Percentiles rank a stretch among this genome's conserved stretches.
Evolutionary conservation across 1,284 basidiomycete species (phyloP).

Genomic region (Moesziomyces sp.): DNA sequence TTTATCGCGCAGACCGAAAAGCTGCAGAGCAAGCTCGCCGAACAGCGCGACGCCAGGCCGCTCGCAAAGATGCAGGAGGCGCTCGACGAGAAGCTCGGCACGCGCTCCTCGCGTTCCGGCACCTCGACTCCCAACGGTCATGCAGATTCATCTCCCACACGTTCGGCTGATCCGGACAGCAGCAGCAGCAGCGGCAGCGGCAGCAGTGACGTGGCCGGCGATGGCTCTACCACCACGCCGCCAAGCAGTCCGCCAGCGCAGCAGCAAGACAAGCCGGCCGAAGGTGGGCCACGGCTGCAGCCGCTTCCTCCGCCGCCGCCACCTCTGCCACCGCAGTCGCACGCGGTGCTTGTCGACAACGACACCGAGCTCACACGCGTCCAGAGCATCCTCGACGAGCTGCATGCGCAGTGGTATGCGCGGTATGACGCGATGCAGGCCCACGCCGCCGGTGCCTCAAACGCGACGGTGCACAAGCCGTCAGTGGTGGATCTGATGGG

Average conservation of each 20-base stretch:
- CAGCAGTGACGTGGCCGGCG: constrained; percentile 39
- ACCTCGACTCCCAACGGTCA: constrained; percentile 25
- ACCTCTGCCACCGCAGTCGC: constrained; percentile 64
- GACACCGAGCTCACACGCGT: constrained; percentile 86
- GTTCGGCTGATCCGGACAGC: not conserved
- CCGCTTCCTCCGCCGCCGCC: constrained; percentile 21
- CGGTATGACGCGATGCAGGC: constrained; percentile 28
- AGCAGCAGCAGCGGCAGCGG: constrained; percentile 16
- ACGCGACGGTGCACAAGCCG: constrained; percentile 11
- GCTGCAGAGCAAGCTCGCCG: constrained; percentile 72
- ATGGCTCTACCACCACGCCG: constrained; percentile 1
- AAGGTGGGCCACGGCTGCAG: constrained; percentile 5
- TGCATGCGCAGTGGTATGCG: constrained; percentile 80
- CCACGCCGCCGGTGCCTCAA: constrained; percentile 5
- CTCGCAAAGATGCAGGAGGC: constrained; percentile 85
- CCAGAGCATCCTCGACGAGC: constrained; percentile 78
- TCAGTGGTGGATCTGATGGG: constrained; percentile 80
- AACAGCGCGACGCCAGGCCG: constrained; percentile 85
- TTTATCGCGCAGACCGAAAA: constrained; percentile 37
- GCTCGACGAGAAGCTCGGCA: constrained; percentile 72
- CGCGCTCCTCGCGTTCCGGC: constrained; percentile 46
- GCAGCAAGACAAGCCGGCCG: constrained; percentile 4
- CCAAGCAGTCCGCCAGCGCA: not conserved
- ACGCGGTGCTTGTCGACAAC: constrained; percentile 85
- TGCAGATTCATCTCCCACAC: not conserved